Evolutionary conservation across 1,139 yeast genomes (phyloP), one percentile per base, ranked within the genome.

Genomic region (Debaryomyces sp.): DNA sequence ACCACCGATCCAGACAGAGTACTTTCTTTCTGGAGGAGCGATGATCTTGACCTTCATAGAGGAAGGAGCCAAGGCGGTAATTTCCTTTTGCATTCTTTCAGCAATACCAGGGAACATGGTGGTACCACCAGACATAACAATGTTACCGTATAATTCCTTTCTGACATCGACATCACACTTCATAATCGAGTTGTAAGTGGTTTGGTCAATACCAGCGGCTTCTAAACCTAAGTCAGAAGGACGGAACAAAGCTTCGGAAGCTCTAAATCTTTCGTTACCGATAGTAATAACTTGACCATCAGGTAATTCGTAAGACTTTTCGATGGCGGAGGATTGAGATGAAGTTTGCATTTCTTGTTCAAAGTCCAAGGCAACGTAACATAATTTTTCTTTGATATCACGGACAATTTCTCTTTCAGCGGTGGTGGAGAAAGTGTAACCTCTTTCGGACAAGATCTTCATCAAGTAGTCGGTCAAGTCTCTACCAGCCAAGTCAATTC

Each of bases 1-100:
- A 84, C 99, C 99, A 85, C 99, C 99, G 64, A 94, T 94, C 99
- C 99, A 94, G 84, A 92, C 97, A 73, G 97, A 91, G 92, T 91
- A 94, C 81, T 94, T 94, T 84, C 99, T 89, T 82, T 94, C 98
- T 66, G 98, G 98, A 64, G 98, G 97, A 75, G 99, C 98, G 74
- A 90, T 89, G 74, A 94, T 91, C 89, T 94, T 94, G 71, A 94
- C 96, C 90, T 94, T 94, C 97, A 94, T 94, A 56, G 98, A 91
- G 63, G 97, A 90, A 77, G 98, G 98, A 73, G 98, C 98, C 82
- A 94, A 87, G 67, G 97, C 97, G 66, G 98, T 90, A 70, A 94
- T 91, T 82, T 94, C 98, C 89, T 92, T 94, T 85, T 94, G 98
- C 97, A 94, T 91, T 86, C 99, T 94, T 85, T 94, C 98, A 77